Evolutionary conservation across 2,329 filamentous ascomycete genomes (phyloP).

Genomic region (Pseudocercospora musae): DNA sequence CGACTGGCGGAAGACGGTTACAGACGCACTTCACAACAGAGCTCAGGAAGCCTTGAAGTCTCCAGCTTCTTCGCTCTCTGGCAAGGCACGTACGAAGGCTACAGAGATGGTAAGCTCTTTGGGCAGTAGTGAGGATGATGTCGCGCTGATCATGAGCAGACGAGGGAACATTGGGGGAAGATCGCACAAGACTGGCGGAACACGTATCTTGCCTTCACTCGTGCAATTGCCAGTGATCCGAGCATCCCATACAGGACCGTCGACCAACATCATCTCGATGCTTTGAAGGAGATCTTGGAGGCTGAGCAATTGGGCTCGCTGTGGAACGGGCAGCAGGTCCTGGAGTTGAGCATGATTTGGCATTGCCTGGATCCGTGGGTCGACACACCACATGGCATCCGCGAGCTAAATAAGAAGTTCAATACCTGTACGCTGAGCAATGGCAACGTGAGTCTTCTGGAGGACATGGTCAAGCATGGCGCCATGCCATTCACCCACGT

Average conservation of each 20-base stretch:
- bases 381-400: slow-evolving; percentile 60
- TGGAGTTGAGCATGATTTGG: slow-evolving; percentile 60
- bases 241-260: slow-evolving; percentile 61
- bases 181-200: slow-evolving; percentile 62
- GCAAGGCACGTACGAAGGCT: slow-evolving; percentile 48
- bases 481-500: slow-evolving; percentile 60
- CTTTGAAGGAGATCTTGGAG: slow-evolving; percentile 58
- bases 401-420: slow-evolving; percentile 45
- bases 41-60: slow-evolving; percentile 50
- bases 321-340: slow-evolving; percentile 48
- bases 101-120: slow-evolving; percentile 38
- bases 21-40: slow-evolving; percentile 53
- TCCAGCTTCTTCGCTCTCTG: slow-evolving; percentile 45
- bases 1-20: slow-evolving; percentile 70
- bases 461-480: slow-evolving; percentile 60
- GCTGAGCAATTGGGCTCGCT: slow-evolving; percentile 50
- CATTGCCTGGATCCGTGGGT: slow-evolving; percentile 68
- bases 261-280: slow-evolving; percentile 67
- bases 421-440: slow-evolving; percentile 69
- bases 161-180: slow-evolving; percentile 50
- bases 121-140: neutral
- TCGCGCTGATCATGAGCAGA: slow-evolving; percentile 24
- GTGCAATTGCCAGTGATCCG: slow-evolving; percentile 45
- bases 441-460: slow-evolving; percentile 65
- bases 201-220: slow-evolving; percentile 52